Percentiles rank a stretch among this genome's conserved stretches.
Conservation (phyloP, 176 grass and related monocot genomes). For the Hsuehochloa calcarea region DNA sequence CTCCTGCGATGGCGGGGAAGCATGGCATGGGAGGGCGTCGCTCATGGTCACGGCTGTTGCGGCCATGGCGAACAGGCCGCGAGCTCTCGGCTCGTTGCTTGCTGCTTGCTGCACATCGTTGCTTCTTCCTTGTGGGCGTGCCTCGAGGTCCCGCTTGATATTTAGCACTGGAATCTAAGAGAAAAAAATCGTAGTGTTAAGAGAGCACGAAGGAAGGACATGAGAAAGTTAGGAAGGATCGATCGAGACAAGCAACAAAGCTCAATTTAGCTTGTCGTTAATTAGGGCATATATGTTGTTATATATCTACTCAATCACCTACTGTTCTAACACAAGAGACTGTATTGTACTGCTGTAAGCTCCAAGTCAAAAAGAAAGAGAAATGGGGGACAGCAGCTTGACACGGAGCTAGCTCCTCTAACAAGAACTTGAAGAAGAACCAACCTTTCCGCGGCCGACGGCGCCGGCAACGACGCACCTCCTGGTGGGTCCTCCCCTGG, state of each 20-base stretch:
- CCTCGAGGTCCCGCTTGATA: not conserved
- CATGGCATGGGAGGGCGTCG: not conserved
- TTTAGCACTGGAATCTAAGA: not conserved
- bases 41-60: not conserved
- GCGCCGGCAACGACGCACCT: not conserved
- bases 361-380: not conserved
- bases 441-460: not conserved
- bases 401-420: not conserved
- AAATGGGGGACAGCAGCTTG: not conserved
- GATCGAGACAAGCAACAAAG: too few relatives aligned
- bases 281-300: too few relatives aligned
- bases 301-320: not conserved
- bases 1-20: not conserved
- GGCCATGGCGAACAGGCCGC: not conserved
- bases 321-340: not conserved
- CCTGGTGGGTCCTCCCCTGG: not conserved
- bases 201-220: too few relatives aligned
- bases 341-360: not conserved
- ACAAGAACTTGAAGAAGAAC: not conserved
- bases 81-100: not conserved
- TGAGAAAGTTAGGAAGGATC: too few relatives aligned
- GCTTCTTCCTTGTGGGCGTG: not conserved
- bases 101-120: not conserved
- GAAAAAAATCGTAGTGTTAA: too few relatives aligned
- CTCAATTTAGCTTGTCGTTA: not conserved